Percentiles rank a stretch among this genome's conserved stretches.
phyloP scores from a whole-genome alignment of 2,329 filamentous ascomycete genomes.

The Penicillium decumbens region DNA sequence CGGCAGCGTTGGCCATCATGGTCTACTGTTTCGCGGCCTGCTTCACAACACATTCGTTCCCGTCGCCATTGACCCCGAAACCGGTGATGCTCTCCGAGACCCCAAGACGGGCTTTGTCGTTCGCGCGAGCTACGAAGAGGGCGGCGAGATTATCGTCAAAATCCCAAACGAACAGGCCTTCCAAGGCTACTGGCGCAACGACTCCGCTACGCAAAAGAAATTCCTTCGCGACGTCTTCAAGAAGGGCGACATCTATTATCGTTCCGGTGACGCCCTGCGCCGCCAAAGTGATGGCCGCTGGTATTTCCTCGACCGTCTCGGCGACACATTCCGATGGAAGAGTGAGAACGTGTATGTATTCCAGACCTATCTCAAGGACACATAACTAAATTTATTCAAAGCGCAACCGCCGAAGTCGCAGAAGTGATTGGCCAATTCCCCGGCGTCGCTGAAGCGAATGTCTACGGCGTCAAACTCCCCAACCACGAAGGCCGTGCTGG shows the following conservation, averaged over 20 bases:
- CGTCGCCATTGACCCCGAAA: conserved; percentile 64
- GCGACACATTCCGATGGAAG: conserved; percentile 73
- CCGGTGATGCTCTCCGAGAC: conserved; percentile 63
- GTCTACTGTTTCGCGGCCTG: conserved; percentile 53
- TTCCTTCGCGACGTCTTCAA: conserved; percentile 60
- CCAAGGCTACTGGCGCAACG: conserved; percentile 66
- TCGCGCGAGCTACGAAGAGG: conserved; percentile 59
- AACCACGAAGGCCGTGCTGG: conserved; percentile 65
- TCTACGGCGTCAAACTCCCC: conserved; percentile 64
- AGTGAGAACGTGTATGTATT: conserved; percentile 58
- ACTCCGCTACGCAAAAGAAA: conserved; percentile 63
- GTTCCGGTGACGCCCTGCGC: conserved; percentile 63
- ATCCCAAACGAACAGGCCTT: conserved; percentile 57
- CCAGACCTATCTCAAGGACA: not conserved
- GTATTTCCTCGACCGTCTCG: conserved; percentile 66
- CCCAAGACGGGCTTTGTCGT: conserved; percentile 63
- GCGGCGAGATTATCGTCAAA: conserved; percentile 70
- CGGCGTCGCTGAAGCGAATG: conserved; percentile 61
- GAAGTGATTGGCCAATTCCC: conserved; percentile 58
- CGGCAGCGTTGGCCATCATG: conserved; percentile 67
- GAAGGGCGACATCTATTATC: conserved; percentile 65
- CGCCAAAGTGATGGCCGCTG: conserved; percentile 60
- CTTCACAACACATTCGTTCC: conserved; percentile 58
- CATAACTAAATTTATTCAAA: conserved; percentile 5
- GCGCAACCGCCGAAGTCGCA: conserved; percentile 60